Evolutionary conservation across 345 rosid genomes (phyloP).

Genomic region (Citrus mangshanensis): DNA sequence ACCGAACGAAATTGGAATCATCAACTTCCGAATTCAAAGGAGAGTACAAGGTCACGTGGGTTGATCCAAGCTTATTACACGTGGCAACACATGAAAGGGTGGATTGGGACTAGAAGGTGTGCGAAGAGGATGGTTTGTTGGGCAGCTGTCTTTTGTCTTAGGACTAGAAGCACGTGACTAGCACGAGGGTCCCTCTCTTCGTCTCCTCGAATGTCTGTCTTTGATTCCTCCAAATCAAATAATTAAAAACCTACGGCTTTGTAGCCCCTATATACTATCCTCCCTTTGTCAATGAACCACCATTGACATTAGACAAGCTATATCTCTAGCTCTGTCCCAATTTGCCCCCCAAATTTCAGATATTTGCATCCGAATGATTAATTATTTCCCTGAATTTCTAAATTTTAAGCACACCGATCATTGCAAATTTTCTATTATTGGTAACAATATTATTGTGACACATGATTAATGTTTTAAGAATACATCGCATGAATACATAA

Average conservation of each 20-base stretch:
- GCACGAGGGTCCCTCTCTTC: slow-evolving; percentile 25
- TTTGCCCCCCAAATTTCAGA: background rate
- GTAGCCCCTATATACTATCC: background rate
- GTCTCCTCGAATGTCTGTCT: slow-evolving; percentile 38
- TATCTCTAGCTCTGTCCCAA: background rate
- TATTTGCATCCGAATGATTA: background rate
- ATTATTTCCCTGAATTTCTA: background rate
- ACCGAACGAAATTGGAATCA: background rate
- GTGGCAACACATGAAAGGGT: slow-evolving; percentile 13
- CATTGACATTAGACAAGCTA: slow-evolving; percentile 5
- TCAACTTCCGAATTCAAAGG: background rate
- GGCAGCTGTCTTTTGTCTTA: slow-evolving; percentile 23
- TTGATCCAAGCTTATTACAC: background rate
- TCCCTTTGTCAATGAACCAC: background rate
- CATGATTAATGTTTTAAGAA: too few species aligned
- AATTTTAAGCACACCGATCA: too few species aligned
- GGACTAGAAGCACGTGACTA: slow-evolving; percentile 28
- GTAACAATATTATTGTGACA: too few species aligned
- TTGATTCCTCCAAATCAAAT: slow-evolving; percentile 18
- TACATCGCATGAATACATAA: too few species aligned
- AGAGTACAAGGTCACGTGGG: slow-evolving; percentile 15
- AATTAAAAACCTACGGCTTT: background rate
- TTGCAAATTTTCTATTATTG: too few species aligned
- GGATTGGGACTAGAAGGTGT: background rate
- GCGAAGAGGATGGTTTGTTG: slow-evolving; percentile 12